Evolutionary conservation across 1,284 basidiomycete species (phyloP).

Genomic region (Chalciporus sp.): DNA sequence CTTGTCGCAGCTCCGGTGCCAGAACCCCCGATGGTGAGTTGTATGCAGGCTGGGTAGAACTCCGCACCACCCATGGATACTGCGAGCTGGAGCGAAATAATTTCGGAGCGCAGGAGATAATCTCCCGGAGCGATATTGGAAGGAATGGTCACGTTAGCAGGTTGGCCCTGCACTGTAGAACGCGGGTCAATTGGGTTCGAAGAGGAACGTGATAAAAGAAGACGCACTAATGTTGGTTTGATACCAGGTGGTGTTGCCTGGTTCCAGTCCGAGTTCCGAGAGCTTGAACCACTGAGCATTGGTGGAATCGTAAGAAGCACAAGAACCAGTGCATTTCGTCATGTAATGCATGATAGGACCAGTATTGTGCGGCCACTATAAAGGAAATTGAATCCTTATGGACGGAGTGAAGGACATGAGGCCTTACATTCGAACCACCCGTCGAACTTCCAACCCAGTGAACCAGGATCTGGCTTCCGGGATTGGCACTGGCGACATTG

Average conservation of each 20-base stretch:
- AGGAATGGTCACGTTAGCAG: constrained; percentile 56
- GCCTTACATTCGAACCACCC: constrained; percentile 31
- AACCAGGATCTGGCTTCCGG: constrained; percentile 41
- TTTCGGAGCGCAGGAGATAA: constrained; percentile 73
- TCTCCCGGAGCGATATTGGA: constrained; percentile 55
- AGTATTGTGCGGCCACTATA: constrained; percentile 40
- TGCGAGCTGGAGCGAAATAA: constrained; percentile 70
- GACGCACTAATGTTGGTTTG: constrained; percentile 41
- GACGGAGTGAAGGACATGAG: background rate
- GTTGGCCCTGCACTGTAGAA: constrained; percentile 35
- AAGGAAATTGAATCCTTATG: background rate
- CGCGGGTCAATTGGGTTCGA: background rate
- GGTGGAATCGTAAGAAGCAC: constrained; percentile 37
- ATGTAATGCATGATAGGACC: constrained; percentile 45
- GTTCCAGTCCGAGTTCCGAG: constrained; percentile 32
- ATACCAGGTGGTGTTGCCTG: constrained; percentile 40
- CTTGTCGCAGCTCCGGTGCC: constrained; percentile 45
- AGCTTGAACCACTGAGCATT: constrained; percentile 45
- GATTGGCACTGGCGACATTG: constrained; percentile 39
- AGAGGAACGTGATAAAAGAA: background rate
- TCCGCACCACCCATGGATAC: constrained; percentile 55
- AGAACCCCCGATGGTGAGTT: constrained; percentile 57
- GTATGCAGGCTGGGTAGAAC: constrained; percentile 73
- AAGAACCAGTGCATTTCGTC: constrained; percentile 37
- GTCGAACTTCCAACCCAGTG: constrained; percentile 38